These are phyloP conservation scores for Boletus edulis DNA, from an alignment of 768 basidiomycete species.

Conservation along the genomic window DNA sequence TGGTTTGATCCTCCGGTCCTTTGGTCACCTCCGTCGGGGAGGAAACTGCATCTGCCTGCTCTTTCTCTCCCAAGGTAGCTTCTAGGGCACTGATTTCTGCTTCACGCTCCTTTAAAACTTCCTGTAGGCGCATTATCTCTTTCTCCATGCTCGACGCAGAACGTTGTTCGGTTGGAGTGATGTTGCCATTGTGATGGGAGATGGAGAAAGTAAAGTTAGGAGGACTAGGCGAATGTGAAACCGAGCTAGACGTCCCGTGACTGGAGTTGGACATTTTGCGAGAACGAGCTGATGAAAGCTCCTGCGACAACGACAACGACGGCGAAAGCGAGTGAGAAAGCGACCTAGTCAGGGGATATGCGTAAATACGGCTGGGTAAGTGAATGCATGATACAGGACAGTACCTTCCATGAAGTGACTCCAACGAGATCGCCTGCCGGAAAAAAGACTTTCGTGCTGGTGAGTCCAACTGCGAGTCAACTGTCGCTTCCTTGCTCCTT, in stretches of 20 bases:
- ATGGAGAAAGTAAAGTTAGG: constrained; percentile 61
- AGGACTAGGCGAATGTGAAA: constrained; percentile 60
- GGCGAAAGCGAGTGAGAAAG: constrained; percentile 91
- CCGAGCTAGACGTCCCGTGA: constrained; percentile 63
- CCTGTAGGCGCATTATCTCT: constrained; percentile 94
- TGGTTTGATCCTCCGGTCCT: constrained; percentile 24
- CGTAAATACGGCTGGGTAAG: constrained; percentile 5
- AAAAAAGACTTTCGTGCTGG: constrained; percentile 75
- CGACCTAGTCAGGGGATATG: constrained; percentile 52
- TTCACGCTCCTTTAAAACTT: constrained; percentile 88
- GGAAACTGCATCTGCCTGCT: constrained; percentile 9
- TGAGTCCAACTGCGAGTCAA: constrained; percentile 49
- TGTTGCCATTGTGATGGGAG: constrained; percentile 33
- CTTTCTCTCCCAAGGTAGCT: constrained; percentile 41
- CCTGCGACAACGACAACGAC: constrained; percentile 97
- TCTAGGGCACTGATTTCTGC: constrained; percentile 85
- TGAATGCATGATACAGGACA: constrained; percentile 13
- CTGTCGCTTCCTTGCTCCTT: constrained; percentile 43
- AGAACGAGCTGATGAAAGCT: constrained; percentile 84
- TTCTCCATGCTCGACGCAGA: constrained; percentile 85
- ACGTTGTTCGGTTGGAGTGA: constrained; percentile 51
- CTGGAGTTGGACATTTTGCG: constrained; percentile 81
- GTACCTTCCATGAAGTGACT: constrained; percentile 86
- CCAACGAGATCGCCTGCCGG: constrained; percentile 82
- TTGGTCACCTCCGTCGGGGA: constrained; percentile 2